Conservation (phyloP, 2,329 filamentous ascomycete species). For the Xylariaceae sp. region DNA sequence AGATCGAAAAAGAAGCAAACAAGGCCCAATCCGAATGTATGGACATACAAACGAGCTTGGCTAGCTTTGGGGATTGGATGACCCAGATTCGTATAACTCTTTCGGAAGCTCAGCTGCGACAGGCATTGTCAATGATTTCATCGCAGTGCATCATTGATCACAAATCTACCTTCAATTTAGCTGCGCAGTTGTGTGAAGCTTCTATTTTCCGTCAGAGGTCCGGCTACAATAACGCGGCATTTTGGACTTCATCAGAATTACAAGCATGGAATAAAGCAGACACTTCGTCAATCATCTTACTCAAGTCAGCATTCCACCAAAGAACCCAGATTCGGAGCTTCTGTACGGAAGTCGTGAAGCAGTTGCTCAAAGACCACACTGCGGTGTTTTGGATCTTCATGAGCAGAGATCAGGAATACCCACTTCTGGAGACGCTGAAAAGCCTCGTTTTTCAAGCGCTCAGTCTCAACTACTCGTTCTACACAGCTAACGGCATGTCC, state of each 20-base stretch:
- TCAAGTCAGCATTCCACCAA: conserved; percentile 10
- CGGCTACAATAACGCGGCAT: conserved; percentile 1
- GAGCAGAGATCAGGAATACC: conserved; percentile 13
- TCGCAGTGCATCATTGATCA: conserved; percentile 15
- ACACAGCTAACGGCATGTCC: not conserved
- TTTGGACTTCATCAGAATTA: conserved; percentile 2
- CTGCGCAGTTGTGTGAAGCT: not conserved
- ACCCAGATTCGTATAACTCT: conserved; percentile 5
- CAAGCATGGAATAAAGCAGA: conserved; percentile 7
- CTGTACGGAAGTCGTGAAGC: conserved; percentile 4
- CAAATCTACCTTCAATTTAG: conserved; percentile 6
- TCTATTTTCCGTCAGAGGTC: conserved; percentile 1
- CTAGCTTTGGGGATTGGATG: conserved; percentile 5
- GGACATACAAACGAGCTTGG: not conserved
- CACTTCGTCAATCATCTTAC: conserved; percentile 4
- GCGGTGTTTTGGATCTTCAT: conserved; percentile 18
- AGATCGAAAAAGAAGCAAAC: not conserved
- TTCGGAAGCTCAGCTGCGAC: conserved; percentile 5
- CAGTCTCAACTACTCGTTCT: conserved; percentile 4
- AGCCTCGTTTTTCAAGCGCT: conserved; percentile 12
- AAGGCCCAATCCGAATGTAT: not conserved
- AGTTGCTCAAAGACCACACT: conserved; percentile 4
- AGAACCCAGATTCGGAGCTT: conserved; percentile 6
- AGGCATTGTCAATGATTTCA: conserved; percentile 11
- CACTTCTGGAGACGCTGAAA: conserved; percentile 11